Evolutionary conservation across 345 rosid species (phyloP), one percentile per base, ranked within the genome.

Genomic region (Arabidopsis suecica): DNA sequence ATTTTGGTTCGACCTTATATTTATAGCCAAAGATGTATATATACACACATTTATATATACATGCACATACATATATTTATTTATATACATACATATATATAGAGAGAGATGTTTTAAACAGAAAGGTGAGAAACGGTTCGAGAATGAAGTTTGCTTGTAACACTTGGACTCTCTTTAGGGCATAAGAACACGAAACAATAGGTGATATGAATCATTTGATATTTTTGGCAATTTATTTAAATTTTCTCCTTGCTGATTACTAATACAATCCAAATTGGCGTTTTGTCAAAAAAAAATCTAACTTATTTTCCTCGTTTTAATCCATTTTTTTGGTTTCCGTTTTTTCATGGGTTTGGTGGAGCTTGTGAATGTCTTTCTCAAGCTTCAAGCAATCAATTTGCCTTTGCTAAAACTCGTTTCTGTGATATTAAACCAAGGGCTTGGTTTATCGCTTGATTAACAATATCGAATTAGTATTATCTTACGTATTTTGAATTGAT

Each of bases 51-150:
- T n/a, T 20, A 40, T 7, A 37, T 22, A 53, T 10, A 30, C 0
- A 58, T 4, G 18, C 6, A 45, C 28, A 11, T 58, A 45, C 2
- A 33, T 13, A 9, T 10, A 34, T 47, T 16, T n/a, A 16, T 16
- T 47, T 5, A 18, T 37, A 33, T 10, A 42, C 18, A 32, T 5
- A 28, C 3, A 40, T 42, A 44, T 6, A 55, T 14, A 30, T 32
- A 50, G 13, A 68, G 50, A 54, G 55, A 58, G 58, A 47, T 58
- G 45, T 8, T 65, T 78, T 65, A 80, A 78, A 84, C 84, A 71
- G 82, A 79, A 80, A 80, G 78, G 62, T 69, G 69, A 72, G 80
- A 82, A 85, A 84, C 86, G 74, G 86, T 81, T 86, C 76, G 70
- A 71, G 85, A 72, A 59, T 49, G 69, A 66, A 78, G 81, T 66